phyloP scores from a whole-genome alignment of 495 filamentous ascomycete species.

The Xylaria longipes region DNA sequence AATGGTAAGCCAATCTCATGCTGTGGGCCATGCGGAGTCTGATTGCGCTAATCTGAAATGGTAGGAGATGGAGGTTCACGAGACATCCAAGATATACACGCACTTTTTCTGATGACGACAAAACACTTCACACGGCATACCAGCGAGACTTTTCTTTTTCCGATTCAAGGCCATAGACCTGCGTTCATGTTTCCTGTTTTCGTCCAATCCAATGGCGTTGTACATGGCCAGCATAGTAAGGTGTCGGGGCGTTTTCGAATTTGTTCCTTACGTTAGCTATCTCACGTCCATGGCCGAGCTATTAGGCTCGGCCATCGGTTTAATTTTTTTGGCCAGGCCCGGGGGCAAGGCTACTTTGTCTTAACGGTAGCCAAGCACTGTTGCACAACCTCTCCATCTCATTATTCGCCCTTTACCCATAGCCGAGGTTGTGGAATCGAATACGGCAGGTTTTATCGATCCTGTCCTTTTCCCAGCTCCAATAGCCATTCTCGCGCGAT shows the following conservation, averaged over 20 bases:
- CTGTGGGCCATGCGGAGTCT: neutral
- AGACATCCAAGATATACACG: constrained; percentile 97
- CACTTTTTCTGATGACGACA: constrained; percentile 87
- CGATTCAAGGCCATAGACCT: constrained; percentile 40
- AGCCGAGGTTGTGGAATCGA: neutral
- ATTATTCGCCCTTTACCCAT: neutral
- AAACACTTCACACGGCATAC: constrained; percentile 38
- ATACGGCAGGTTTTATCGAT: neutral
- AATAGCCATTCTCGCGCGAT: neutral
- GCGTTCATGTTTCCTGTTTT: constrained; percentile 50
- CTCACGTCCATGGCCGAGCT: constrained; percentile 33
- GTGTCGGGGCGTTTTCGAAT: constrained; percentile 58
- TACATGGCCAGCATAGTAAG: constrained; percentile 56
- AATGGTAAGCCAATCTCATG: constrained; percentile 70
- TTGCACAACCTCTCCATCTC: neutral
- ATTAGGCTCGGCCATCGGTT: constrained; percentile 34
- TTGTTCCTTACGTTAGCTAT: constrained; percentile 36
- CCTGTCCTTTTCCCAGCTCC: neutral
- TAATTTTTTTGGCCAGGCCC: constrained; percentile 29
- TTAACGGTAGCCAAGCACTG: neutral
- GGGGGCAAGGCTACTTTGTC: neutral
- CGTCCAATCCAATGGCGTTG: constrained; percentile 42
- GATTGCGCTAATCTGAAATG: constrained; percentile 41
- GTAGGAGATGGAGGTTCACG: constrained; percentile 99
- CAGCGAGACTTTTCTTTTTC: constrained; percentile 43